These are phyloP conservation scores for Backusella luteola DNA, from an alignment of 192 early-diverging fungal species.

Conservation along the genomic window DNA sequence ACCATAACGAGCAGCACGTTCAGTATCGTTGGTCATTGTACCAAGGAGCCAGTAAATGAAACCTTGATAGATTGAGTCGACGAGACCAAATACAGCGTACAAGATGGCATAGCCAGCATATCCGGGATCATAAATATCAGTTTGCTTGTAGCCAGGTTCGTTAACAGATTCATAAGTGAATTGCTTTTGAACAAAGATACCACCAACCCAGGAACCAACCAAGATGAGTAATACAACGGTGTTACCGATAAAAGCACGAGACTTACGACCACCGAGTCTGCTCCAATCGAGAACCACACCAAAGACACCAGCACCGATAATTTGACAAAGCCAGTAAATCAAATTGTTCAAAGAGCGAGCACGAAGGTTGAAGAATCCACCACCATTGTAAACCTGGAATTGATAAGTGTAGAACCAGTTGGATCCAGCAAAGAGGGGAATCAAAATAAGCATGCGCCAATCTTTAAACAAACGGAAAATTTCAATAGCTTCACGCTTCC, in stretches of 20 bases:
- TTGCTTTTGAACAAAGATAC: constrained; percentile 56
- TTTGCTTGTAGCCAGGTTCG: constrained; percentile 6
- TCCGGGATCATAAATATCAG: constrained; percentile 24
- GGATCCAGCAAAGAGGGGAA: constrained; percentile 67
- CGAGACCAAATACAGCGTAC: constrained; percentile 74
- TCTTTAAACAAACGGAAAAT: constrained; percentile 58
- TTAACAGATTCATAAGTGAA: constrained; percentile 42
- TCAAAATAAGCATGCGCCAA: constrained; percentile 61
- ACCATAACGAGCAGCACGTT: constrained; percentile 66
- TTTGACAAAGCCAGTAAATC: constrained; percentile 78
- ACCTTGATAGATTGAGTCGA: constrained; percentile 83
- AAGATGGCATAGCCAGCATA: constrained; percentile 64
- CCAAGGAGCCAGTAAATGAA: constrained; percentile 87
- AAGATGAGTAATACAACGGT: constrained; percentile 47
- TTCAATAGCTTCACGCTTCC: constrained; percentile 51
- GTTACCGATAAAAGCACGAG: constrained; percentile 64
- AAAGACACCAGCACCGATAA: constrained; percentile 62
- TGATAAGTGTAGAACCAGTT: constrained; percentile 86
- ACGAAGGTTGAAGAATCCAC: constrained; percentile 63
- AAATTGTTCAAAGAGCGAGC: constrained; percentile 74
- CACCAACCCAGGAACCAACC: constrained; percentile 63
- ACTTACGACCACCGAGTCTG: constrained; percentile 50
- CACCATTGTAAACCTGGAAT: constrained; percentile 61
- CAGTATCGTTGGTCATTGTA: constrained; percentile 79
- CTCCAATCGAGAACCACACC: constrained; percentile 66